These are phyloP conservation scores for Aspergillus bridgeri DNA, from an alignment of 495 filamentous ascomycete genomes.

Conservation along the genomic window DNA sequence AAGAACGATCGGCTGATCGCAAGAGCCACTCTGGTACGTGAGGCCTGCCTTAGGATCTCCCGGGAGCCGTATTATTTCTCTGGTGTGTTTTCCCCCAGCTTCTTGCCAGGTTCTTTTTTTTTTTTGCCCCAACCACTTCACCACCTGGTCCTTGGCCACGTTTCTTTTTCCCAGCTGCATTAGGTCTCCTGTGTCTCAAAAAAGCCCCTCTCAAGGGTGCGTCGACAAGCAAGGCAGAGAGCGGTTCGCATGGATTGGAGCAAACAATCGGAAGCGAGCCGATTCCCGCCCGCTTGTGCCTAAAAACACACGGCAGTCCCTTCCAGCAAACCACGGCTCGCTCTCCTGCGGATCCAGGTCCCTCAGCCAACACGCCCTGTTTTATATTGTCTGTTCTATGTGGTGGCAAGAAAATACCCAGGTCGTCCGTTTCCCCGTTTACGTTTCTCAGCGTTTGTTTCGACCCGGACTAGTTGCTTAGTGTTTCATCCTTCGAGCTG, in stretches of 20 bases:
- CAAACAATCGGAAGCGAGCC: slow-evolving; percentile 6
- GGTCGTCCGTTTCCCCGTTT: neutral
- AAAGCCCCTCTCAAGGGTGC: neutral
- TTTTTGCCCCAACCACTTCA: neutral
- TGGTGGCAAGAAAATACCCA: slow-evolving; percentile 1
- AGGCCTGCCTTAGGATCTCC: neutral
- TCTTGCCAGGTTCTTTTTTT: neutral
- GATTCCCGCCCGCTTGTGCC: slow-evolving; percentile 13
- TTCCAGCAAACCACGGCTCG: slow-evolving; percentile 39
- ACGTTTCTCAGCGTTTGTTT: neutral
- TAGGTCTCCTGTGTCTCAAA: neutral
- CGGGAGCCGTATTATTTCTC: no score
- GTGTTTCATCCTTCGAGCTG: neutral
- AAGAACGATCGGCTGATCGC: neutral
- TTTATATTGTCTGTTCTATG: slow-evolving; percentile 13
- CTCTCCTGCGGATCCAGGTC: slow-evolving; percentile 14
- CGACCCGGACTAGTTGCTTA: neutral
- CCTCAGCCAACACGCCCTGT: slow-evolving; percentile 10
- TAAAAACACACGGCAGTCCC: slow-evolving; percentile 26
- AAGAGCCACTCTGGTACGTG: neutral
- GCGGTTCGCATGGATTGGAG: neutral
- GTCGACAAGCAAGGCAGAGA: neutral
- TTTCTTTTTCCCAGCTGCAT: no score
- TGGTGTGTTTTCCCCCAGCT: no score
- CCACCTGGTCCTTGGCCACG: no score